Conservation (phyloP, 192 early-diverging fungal genomes). For the Entrophospora sp. region DNA sequence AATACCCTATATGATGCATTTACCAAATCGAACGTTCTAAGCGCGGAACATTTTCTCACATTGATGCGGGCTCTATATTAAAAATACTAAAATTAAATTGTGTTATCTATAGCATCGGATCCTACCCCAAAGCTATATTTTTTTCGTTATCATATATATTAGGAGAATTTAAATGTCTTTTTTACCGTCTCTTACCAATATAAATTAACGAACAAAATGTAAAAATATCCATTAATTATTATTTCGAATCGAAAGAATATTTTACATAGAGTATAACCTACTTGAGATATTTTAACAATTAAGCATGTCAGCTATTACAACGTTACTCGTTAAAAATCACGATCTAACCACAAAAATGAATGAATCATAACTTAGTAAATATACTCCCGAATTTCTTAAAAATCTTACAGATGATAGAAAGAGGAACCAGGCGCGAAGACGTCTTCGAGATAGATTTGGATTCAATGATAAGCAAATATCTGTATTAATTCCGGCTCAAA, state of each 20-base stretch:
- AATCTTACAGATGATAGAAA: too few relatives aligned
- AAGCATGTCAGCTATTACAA: not conserved
- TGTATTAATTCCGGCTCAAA: slow-evolving; percentile 5
- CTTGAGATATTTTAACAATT: not conserved
- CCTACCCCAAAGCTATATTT: not conserved
- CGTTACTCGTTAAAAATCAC: slow-evolving; percentile 1
- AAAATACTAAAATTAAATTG: too few relatives aligned
- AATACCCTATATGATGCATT: too few relatives aligned
- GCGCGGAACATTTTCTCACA: not conserved
- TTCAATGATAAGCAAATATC: not conserved
- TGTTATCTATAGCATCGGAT: not conserved
- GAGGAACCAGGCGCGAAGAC: slow-evolving; percentile 6
- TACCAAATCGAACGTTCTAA: not conserved
- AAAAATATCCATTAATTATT: not conserved
- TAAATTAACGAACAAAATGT: too few relatives aligned
- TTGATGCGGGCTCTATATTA: not conserved
- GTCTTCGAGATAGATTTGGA: not conserved
- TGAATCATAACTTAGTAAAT: not conserved
- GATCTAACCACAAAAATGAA: not conserved
- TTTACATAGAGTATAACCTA: not conserved
- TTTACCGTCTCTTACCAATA: too few relatives aligned
- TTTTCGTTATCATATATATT: not conserved
- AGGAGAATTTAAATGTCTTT: not conserved
- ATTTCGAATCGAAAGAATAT: too few relatives aligned
- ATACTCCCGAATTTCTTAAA: not conserved